phyloP scores from a whole-genome alignment of 495 filamentous ascomycete species.

The Hapsidospora chrysogenum region DNA sequence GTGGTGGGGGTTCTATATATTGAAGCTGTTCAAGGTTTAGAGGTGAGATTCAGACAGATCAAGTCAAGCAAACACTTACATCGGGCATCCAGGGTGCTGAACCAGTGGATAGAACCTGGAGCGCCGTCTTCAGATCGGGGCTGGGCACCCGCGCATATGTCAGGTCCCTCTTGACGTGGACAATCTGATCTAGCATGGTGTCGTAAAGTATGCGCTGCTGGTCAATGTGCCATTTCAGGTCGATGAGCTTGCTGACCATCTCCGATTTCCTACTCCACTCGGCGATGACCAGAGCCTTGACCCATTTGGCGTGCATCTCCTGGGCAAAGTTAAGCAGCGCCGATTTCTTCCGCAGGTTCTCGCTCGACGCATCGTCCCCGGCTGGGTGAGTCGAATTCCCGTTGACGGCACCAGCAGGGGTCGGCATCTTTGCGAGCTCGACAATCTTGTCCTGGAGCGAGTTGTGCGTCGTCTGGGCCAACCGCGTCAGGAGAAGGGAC shows the following conservation, averaged over 20 bases:
- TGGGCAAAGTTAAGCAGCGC: constrained; percentile 54
- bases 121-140: constrained; percentile 78
- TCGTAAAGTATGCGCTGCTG: constrained; percentile 39
- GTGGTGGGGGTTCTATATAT: constrained; percentile 58
- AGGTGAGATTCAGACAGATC: not conserved
- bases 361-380: constrained; percentile 38
- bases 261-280: constrained; percentile 71
- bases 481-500: constrained; percentile 48
- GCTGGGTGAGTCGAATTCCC: constrained; percentile 25
- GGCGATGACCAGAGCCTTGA: constrained; percentile 75
- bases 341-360: constrained; percentile 68
- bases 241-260: constrained; percentile 67
- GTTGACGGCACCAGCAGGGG: constrained; percentile 26
- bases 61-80: constrained; percentile 24
- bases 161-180: constrained; percentile 52
- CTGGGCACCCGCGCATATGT: constrained; percentile 53
- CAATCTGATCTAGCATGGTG: constrained; percentile 39
- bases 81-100: constrained; percentile 62
- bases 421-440: constrained; percentile 47
- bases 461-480: constrained; percentile 69
- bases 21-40: constrained; percentile 36
- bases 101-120: constrained; percentile 65
- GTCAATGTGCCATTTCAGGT: constrained; percentile 58
- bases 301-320: constrained; percentile 44
- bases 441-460: constrained; percentile 54